Percentiles rank a stretch among this genome's conserved stretches.
Evolutionary conservation across 192 early-diverging fungal genomes (phyloP).

Genomic region (Entomortierella parvispora): DNA sequence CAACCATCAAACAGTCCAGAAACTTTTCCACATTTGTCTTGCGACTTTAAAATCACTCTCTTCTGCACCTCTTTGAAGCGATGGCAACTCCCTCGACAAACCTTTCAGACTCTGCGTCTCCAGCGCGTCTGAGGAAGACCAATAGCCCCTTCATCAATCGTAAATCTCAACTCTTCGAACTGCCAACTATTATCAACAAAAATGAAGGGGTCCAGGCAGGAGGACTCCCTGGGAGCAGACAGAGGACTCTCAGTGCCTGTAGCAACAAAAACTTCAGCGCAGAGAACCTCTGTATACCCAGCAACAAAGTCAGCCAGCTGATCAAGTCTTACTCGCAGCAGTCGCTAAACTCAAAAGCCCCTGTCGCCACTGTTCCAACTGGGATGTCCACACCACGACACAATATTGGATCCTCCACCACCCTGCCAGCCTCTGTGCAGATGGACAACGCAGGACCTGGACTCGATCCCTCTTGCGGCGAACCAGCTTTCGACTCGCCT

Average conservation of each 20-base stretch:
- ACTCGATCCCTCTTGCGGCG: not conserved
- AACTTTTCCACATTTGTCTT: not conserved
- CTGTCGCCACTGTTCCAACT: too few species aligned
- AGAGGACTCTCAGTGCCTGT: too few species aligned
- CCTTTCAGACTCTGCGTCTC: constrained; percentile 15
- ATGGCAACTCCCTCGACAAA: not conserved
- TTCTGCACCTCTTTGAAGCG: not conserved
- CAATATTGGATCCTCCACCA: not conserved
- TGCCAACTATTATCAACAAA: too few species aligned
- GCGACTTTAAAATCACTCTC: not conserved
- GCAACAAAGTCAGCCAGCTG: constrained; percentile 7
- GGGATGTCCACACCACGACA: not conserved
- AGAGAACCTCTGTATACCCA: too few species aligned
- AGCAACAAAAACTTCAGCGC: too few species aligned
- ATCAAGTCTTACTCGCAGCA: constrained; percentile 22
- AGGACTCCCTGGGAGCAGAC: too few species aligned
- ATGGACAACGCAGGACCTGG: not conserved
- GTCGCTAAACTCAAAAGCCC: not conserved
- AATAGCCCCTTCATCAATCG: constrained; percentile 12
- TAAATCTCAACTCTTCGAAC: constrained; percentile 6
- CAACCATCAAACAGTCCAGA: too few species aligned
- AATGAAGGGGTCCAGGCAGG: too few species aligned
- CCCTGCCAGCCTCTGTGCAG: not conserved
- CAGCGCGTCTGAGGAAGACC: constrained; percentile 9
- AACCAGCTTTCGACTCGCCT: not conserved